phyloP scores from a whole-genome alignment of 2,329 filamentous ascomycete genomes.

The Fusarium sp. region DNA sequence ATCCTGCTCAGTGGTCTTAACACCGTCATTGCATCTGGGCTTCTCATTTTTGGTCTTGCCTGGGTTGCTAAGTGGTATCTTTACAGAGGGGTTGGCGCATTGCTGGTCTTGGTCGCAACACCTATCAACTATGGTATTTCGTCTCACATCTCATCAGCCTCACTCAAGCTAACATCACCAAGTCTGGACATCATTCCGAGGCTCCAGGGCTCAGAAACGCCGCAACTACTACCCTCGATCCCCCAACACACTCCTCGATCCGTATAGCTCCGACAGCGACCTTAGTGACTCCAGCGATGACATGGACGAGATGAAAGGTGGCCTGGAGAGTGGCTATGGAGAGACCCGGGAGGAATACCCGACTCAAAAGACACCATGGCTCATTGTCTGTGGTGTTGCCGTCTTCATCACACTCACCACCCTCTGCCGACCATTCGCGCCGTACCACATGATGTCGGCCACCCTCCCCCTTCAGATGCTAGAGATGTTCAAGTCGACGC shows the following conservation, averaged over 20 bases:
- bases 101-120: slow-evolving; percentile 35
- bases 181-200: slow-evolving; percentile 34
- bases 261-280: slow-evolving; percentile 36
- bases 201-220: slow-evolving; percentile 3
- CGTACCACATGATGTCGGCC: slow-evolving; percentile 49
- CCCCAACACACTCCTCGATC: slow-evolving; percentile 2
- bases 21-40: slow-evolving; percentile 39
- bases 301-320: slow-evolving; percentile 31
- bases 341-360: slow-evolving; percentile 17
- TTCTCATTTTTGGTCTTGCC: slow-evolving; percentile 39
- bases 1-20: slow-evolving; percentile 47
- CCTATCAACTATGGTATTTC: slow-evolving; percentile 39
- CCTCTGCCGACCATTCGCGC: slow-evolving; percentile 43
- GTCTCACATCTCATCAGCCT: not conserved
- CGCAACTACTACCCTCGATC: slow-evolving; percentile 9
- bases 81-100: slow-evolving; percentile 36
- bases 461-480: slow-evolving; percentile 48
- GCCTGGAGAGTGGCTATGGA: slow-evolving; percentile 17
- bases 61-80: slow-evolving; percentile 43
- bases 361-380: slow-evolving; percentile 17
- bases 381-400: not conserved
- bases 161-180: slow-evolving; percentile 6
- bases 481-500: slow-evolving; percentile 39
- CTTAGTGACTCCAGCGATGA: slow-evolving; percentile 10
- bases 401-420: slow-evolving; percentile 33